A percentile compares a stretch with the other conserved stretches of the same genome.
Conservation (phyloP, 768 basidiomycete genomes). For the Floccularia luteovirens region DNA sequence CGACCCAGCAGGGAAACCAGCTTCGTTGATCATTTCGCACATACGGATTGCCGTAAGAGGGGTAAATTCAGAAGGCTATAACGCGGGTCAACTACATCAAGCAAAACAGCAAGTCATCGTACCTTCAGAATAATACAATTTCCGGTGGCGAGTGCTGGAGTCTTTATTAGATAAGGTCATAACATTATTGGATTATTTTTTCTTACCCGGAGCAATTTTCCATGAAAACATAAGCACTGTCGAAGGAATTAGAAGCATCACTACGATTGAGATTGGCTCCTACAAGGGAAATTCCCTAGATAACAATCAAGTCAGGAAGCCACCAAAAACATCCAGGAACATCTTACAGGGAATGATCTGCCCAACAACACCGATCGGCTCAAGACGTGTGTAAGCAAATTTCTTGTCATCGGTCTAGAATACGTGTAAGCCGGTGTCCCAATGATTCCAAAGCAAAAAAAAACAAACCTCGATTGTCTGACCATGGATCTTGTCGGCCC, state of each 20-base stretch:
- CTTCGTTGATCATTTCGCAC: constrained; percentile 51
- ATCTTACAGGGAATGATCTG: constrained; percentile 17
- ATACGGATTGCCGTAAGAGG: constrained; percentile 61
- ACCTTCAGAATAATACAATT: constrained; percentile 68
- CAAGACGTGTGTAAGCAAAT: constrained; percentile 19
- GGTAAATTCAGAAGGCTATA: constrained; percentile 69
- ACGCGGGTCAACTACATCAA: not conserved
- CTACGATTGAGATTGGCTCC: not conserved
- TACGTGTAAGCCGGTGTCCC: not conserved
- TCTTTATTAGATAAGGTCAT: not conserved
- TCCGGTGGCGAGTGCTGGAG: constrained; percentile 65
- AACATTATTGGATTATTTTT: not conserved
- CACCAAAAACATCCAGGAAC: no score
- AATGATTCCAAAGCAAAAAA: not conserved
- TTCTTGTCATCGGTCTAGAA: constrained; percentile 19
- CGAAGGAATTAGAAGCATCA: constrained; percentile 6
- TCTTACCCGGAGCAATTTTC: constrained; percentile 60
- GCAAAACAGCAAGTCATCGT: not conserved
- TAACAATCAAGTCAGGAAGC: no score
- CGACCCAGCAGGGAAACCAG: constrained; percentile 66
- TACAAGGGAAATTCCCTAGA: constrained; percentile 3
- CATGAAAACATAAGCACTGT: constrained; percentile 50
- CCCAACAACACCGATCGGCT: constrained; percentile 18
- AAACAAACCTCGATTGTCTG: constrained; percentile 8
- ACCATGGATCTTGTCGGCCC: constrained; percentile 41